Evolutionary conservation across 257 asterid genomes (phyloP).

Genomic region (Petunia axillaris): DNA sequence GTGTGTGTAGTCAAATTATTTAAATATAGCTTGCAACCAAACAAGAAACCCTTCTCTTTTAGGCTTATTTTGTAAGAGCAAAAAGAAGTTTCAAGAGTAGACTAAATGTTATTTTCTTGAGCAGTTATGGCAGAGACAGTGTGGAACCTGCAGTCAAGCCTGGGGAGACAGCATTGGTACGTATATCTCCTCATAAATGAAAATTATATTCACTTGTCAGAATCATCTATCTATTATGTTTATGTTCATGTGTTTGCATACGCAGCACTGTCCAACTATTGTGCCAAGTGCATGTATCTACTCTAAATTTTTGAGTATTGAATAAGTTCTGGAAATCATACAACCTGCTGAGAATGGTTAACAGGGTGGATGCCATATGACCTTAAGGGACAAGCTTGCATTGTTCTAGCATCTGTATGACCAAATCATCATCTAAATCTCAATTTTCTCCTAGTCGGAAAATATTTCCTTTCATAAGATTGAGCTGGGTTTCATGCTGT

Average conservation of each 20-base stretch:
- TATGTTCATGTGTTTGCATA: constrained; percentile 10
- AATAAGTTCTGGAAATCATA: constrained; percentile 8
- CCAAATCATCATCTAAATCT: neutral
- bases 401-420: neutral
- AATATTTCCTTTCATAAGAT: neutral
- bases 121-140: constrained; percentile 86
- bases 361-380: neutral
- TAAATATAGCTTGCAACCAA: constrained; percentile 1
- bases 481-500: neutral
- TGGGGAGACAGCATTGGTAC: constrained; percentile 81
- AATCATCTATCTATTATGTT: neutral
- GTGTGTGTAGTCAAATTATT: neutral
- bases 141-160: constrained; percentile 95
- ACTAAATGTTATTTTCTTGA: constrained; percentile 25
- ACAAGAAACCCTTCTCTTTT: neutral
- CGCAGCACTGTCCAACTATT: neutral
- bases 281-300: neutral
- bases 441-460: neutral
- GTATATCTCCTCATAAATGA: constrained; percentile 16
- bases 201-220: neutral
- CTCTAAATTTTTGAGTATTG: neutral
- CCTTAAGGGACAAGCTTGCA: neutral
- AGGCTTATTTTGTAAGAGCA: neutral
- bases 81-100: neutral
- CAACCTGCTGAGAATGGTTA: neutral